These are phyloP conservation scores for Mortierella alpina DNA, from an alignment of 192 early-diverging fungal species.

Conservation along the genomic window DNA sequence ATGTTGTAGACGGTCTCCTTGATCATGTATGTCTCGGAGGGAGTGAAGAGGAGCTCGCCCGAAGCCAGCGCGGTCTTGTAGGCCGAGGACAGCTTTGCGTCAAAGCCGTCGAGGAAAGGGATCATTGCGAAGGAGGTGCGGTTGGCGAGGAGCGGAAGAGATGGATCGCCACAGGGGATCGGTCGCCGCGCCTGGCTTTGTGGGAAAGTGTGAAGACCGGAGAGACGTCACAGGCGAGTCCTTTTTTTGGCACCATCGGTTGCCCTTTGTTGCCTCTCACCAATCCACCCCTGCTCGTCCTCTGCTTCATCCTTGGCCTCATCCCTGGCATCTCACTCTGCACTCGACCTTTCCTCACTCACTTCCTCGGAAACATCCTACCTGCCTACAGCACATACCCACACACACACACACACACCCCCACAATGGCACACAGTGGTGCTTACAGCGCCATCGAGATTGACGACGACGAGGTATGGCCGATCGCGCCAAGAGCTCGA, in stretches of 20 bases:
- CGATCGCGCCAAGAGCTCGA: too few relatives aligned
- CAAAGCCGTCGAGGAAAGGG: conserved; percentile 6
- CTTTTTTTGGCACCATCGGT: too few relatives aligned
- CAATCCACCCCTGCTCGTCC: background rate
- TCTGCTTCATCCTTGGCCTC: background rate
- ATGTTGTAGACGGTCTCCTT: conserved; percentile 27
- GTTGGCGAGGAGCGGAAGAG: background rate
- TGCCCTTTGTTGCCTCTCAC: too few relatives aligned
- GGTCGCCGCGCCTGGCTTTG: too few relatives aligned
- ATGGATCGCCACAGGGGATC: background rate
- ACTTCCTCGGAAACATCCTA: background rate
- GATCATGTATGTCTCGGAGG: conserved; percentile 17
- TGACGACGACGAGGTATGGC: conserved; percentile 38
- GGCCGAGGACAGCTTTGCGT: conserved; percentile 10
- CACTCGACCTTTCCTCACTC: background rate
- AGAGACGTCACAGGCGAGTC: too few relatives aligned
- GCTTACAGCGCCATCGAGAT: conserved; percentile 50
- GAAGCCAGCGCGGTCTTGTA: conserved; percentile 21
- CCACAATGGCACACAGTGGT: conserved; percentile 21
- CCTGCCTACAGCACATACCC: background rate
- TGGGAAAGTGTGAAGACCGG: too few relatives aligned
- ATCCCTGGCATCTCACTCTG: too few relatives aligned
- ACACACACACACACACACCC: background rate
- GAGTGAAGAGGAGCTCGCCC: conserved; percentile 19
- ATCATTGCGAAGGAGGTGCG: conserved; percentile 4